A percentile compares a stretch with the other conserved stretches of the same genome.
These are phyloP conservation scores for Syzygium syzygioides DNA, from an alignment of 441 rosid genomes.

Conservation along the genomic window DNA sequence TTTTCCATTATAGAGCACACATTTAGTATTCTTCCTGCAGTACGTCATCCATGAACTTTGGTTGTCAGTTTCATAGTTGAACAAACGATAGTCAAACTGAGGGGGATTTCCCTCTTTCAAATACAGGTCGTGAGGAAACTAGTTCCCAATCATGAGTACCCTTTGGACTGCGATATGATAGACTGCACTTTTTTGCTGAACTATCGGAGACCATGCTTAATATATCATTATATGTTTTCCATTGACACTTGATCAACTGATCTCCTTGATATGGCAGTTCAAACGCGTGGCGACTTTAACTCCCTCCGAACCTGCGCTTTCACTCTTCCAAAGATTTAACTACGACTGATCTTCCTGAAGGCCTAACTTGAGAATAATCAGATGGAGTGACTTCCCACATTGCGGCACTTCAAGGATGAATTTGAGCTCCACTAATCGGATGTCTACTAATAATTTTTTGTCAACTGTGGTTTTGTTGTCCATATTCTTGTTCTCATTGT, in stretches of 20 bases:
- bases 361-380: conserved; percentile 1
- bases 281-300: conserved; percentile 61
- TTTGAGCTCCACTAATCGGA: conserved; percentile 13
- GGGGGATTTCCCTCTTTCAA: too few species aligned
- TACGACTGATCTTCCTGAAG: conserved; percentile 12
- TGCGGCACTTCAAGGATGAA: conserved; percentile 14
- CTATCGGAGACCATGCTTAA: neutral
- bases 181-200: neutral
- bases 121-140: too few species aligned
- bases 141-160: neutral
- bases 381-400: conserved; percentile 9
- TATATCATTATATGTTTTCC: neutral
- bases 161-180: neutral
- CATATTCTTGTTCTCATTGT: conserved; percentile 20
- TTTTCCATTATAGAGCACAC: too few species aligned
- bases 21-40: too few species aligned
- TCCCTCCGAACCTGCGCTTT: conserved; percentile 40
- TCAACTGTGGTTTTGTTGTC: neutral
- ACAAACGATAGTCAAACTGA: too few species aligned
- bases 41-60: too few species aligned
- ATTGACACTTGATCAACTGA: neutral
- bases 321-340: conserved; percentile 42
- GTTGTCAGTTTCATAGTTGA: too few species aligned
- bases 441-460: conserved; percentile 1
- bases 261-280: conserved; percentile 47